These are phyloP conservation scores for Annulohypoxylon nitens DNA, from an alignment of 495 filamentous ascomycete genomes.

Conservation along the genomic window DNA sequence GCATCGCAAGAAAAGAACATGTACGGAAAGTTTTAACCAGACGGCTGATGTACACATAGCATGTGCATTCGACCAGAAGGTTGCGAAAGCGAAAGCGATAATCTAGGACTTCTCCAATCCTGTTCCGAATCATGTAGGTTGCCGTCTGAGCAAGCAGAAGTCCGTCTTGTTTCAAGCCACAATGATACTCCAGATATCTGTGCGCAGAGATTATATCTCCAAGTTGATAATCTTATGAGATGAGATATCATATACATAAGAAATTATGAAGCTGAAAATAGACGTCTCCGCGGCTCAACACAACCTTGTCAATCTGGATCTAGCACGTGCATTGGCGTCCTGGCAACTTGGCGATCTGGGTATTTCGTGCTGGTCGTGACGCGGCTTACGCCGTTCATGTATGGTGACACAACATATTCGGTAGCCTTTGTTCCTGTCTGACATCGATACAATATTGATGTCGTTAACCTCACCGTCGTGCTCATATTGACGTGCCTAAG, in stretches of 20 bases:
- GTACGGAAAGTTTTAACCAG: neutral
- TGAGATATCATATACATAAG: neutral
- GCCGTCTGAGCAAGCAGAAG: neutral
- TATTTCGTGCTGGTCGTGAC: neutral
- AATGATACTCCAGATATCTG: neutral
- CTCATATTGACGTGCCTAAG: neutral
- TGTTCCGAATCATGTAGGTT: neutral
- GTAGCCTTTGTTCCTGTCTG: neutral
- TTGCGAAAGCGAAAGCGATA: neutral
- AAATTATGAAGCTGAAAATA: neutral
- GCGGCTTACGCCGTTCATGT: slow-evolving; percentile 9
- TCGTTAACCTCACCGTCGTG: neutral
- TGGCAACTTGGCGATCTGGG: slow-evolving; percentile 26
- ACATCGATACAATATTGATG: neutral
- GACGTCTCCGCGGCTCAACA: slow-evolving; percentile 10
- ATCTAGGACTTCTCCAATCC: neutral
- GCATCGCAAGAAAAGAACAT: neutral
- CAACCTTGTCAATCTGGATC: slow-evolving; percentile 10
- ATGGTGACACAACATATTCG: slow-evolving; percentile 1
- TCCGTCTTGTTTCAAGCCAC: neutral
- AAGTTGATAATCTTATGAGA: neutral
- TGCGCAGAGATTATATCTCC: too few species aligned
- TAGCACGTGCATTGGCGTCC: slow-evolving; percentile 8
- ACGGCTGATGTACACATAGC: neutral
- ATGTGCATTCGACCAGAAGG: neutral